Evolutionary conservation across 768 basidiomycete genomes (phyloP), one percentile per base, ranked within the genome.

Genomic region (Mycena belliarum): DNA sequence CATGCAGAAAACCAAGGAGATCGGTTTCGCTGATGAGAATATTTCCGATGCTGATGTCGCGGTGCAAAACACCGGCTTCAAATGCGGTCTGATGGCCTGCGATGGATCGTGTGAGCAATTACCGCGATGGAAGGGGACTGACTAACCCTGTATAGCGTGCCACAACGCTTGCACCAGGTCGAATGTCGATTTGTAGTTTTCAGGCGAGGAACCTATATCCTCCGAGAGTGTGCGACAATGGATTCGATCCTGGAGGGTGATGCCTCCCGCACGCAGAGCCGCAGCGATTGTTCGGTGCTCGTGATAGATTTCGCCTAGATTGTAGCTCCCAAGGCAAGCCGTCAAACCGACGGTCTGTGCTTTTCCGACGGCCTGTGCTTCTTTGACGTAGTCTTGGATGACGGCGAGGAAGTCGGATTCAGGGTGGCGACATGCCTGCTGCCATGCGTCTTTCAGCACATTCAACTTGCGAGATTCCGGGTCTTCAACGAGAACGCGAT

Each of bases 381-480:
- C 14, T 16, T 25, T 7, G 43, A 46, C 57, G 23, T 63, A 21
- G 12, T 33, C 12, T 8, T 25, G 45, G 20, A 63, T 63, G 33
- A 47, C 20, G 25, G 51, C 49, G 37, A 59, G 59, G 28, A 63
- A 59, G 33, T 55, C 57, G 20, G n/a, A 21, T 20, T 63, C 61
- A 1, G 52, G 48, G 5, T 49, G 20, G 5, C 56, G 61, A 14
- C 49, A 58, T 1, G 20, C 8, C 25, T 58, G 40, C 32, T 37
- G 32, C 61, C 61, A 62, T 9, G 29, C 50, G 20, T 58, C 61
- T 26, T 63, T 63, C 20, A 63, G 29, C 2, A 53, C 61, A n/a
- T 49, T 57, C 1, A 54, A 20, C 1, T 21, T n/a, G 2, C 38
- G 47, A 26, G n/a, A 14, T 3, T 32, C 2, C 10, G 54, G 55